phyloP scores from a whole-genome alignment of 2,329 filamentous ascomycete species.

The Pseudogymnoascus verrucosus region DNA sequence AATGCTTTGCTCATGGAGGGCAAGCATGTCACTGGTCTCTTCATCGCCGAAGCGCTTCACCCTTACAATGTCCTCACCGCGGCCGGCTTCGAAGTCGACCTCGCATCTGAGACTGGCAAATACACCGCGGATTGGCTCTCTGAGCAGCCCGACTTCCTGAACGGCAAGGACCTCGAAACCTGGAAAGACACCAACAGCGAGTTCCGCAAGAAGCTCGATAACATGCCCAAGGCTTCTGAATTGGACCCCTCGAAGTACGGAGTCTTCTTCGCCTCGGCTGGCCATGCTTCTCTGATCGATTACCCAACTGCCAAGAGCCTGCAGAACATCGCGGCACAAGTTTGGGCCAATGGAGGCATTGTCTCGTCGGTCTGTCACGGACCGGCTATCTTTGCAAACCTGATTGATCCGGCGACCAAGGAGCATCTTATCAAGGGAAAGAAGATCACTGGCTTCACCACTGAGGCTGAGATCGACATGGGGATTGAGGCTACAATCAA shows the following conservation, averaged over 20 bases:
- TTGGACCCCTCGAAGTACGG: conserved; percentile 29
- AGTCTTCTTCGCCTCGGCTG: conserved; percentile 36
- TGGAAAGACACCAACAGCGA: conserved; percentile 35
- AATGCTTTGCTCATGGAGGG: conserved; percentile 33
- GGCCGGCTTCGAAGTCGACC: conserved; percentile 40
- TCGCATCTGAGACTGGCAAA: conserved; percentile 37
- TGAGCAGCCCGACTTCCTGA: conserved; percentile 34
- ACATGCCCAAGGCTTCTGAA: conserved; percentile 31
- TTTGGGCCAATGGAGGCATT: conserved; percentile 35
- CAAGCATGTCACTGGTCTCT: conserved; percentile 35
- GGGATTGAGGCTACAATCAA: conserved; percentile 27
- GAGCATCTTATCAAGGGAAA: conserved; percentile 32
- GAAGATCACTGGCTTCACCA: conserved; percentile 34
- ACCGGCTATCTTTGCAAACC: conserved; percentile 31
- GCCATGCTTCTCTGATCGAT: conserved; percentile 39
- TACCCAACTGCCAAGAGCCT: conserved; percentile 35
- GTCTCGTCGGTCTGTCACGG: conserved; percentile 37
- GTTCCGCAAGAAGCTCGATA: conserved; percentile 39
- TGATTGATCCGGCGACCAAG: conserved; percentile 28
- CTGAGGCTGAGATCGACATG: conserved; percentile 31
- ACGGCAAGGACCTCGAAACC: conserved; percentile 30
- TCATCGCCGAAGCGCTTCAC: conserved; percentile 41
- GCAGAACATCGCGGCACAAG: conserved; percentile 33
- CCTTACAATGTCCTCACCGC: conserved; percentile 38
- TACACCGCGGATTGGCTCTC: conserved; percentile 39